Evolutionary conservation across 345 rosid species (phyloP), one percentile per base, ranked within the genome.

Genomic region (Crucihimalaya himalaica): DNA sequence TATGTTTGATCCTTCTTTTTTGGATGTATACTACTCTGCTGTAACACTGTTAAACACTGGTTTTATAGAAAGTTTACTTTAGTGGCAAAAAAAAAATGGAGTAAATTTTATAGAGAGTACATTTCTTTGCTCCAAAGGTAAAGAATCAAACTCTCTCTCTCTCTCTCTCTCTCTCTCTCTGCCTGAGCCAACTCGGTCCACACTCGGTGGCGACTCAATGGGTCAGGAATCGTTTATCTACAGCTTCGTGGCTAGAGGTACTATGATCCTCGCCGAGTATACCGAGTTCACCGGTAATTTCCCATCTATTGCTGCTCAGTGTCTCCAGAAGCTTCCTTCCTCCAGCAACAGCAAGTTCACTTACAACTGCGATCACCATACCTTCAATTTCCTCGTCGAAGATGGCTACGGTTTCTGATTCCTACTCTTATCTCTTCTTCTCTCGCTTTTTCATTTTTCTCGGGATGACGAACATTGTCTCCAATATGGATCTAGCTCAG

Each of bases 211-310:
- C 74, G 73, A 54, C 43, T 62, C 71, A 76, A 91, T 91, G 98
- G 81, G 87, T 82, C 91, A 86, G 66, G 97, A 89, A 75, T 88
- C 93, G 76, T 94, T 91, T 80, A 94, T 94, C 42, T 94, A 94
- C 89, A 84, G 98, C 87, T 91, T 94, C 79, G 97, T 91, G 57
- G 98, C 97, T 0, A 83, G 98, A 71, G 98, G 98, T 43, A 94
- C 98, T 15, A 82, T 91, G 95, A 72, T 94, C 34, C 71, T 94
- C 67, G 92, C 95, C 3, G 98, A 94, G 85, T 91, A 89, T 80
- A 91, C 98, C 11, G 93, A 95, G 87, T 95, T 91, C 89, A 91
- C 98, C 6, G 93, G 98, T 32, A 91, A 91, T 87, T 94, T 94
- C 78, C 98, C 98, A 14, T 96, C 97, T 47, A 94, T 94, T 60